phyloP scores from a whole-genome alignment of 2,329 filamentous ascomycete genomes.

The Hypoxylon sp. region DNA sequence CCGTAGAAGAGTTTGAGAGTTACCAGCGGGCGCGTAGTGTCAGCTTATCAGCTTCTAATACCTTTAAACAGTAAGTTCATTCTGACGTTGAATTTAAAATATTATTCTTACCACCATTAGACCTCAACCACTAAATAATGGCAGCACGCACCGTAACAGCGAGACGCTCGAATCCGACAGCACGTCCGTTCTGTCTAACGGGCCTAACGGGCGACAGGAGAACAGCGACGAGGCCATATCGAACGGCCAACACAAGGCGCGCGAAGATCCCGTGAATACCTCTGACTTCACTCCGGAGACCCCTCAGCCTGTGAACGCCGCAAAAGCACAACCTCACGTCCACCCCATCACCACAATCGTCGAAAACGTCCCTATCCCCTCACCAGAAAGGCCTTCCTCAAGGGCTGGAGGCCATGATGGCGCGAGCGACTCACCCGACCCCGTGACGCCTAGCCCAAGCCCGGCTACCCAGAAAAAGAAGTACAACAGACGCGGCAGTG shows the following conservation, averaged over 20 bases:
- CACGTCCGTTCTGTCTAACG: constrained; percentile 48
- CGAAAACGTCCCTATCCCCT: constrained; percentile 37
- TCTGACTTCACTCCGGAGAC: constrained; percentile 20
- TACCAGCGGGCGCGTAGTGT: constrained; percentile 68
- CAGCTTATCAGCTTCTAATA: constrained; percentile 59
- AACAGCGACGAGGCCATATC: constrained; percentile 27
- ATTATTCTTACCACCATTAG: constrained; percentile 3
- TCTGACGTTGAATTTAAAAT: constrained; percentile 1
- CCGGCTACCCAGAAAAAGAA: constrained; percentile 39
- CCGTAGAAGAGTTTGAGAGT: constrained; percentile 71
- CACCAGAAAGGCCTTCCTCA: constrained; percentile 38
- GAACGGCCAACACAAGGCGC: constrained; percentile 47
- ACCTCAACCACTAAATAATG: constrained; percentile 28
- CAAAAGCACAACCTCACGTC: constrained; percentile 32
- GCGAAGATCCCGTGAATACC: constrained; percentile 43
- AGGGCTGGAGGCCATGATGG: constrained; percentile 34
- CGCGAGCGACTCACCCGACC: constrained; percentile 27
- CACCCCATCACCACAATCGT: constrained; percentile 44
- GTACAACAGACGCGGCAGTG: constrained; percentile 50
- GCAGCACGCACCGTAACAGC: constrained; percentile 48
- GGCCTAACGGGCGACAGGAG: constrained; percentile 45
- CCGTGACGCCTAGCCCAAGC: constrained; percentile 43
- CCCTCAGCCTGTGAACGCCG: constrained; percentile 22
- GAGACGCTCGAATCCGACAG: constrained; percentile 53
- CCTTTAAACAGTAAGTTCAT: constrained; percentile 55